Evolutionary conservation across 169 alveolate genomes (phyloP).

Genomic region (Plasmodium yoelii): DNA sequence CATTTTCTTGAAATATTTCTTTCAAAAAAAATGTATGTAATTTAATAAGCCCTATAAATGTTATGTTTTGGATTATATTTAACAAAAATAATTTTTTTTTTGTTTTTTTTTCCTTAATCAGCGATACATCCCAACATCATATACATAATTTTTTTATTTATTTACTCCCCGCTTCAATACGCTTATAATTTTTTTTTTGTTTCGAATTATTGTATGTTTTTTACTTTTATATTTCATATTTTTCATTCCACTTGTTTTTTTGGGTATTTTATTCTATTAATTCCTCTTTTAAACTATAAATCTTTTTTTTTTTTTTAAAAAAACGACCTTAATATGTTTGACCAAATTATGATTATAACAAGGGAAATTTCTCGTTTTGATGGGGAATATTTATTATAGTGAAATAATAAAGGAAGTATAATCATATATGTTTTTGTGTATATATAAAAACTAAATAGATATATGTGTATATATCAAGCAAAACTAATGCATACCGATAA

Average conservation of each 20-base stretch:
- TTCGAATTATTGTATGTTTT: no score
- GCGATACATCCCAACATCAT: background rate
- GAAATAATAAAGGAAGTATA: background rate
- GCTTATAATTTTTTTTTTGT: no score
- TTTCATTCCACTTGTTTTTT: no score
- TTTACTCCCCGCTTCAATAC: background rate
- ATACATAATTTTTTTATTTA: background rate
- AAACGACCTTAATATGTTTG: no score
- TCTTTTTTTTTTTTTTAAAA: no score
- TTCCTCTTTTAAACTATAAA: no score
- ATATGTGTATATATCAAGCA: background rate
- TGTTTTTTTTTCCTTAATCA: no score
- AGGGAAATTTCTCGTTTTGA: background rate
- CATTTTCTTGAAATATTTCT: conserved; percentile 34
- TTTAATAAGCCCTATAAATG: background rate
- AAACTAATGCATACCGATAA: background rate
- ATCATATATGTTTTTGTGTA: no score
- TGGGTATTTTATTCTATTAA: no score
- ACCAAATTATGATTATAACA: no score
- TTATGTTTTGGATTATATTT: no score
- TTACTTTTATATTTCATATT: no score
- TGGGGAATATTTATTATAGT: background rate
- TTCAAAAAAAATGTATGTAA: background rate
- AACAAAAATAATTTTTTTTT: background rate
- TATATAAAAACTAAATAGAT: background rate